Percentiles rank a stretch among this genome's conserved stretches.
phyloP scores from a whole-genome alignment of 331 rosid species.

The Pyrus hybrid region DNA sequence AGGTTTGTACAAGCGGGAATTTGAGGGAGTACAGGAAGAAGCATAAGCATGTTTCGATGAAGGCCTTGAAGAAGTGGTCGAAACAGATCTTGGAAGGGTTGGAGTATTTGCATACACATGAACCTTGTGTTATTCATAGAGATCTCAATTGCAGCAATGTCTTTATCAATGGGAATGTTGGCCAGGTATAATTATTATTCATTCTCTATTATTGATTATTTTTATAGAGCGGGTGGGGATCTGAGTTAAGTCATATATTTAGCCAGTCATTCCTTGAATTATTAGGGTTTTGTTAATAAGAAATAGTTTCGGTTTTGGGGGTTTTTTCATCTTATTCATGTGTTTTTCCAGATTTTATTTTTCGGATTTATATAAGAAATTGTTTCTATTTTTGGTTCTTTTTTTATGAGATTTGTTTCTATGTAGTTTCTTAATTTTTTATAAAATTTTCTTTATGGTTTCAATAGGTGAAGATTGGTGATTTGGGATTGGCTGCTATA shows the following conservation, averaged over 20 bases:
- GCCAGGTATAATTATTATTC: slow-evolving; percentile 36
- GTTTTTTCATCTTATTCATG: neutral
- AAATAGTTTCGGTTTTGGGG: neutral
- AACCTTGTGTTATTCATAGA: slow-evolving; percentile 77
- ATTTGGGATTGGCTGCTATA: slow-evolving; percentile 69
- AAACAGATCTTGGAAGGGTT: slow-evolving; percentile 61
- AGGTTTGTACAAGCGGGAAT: slow-evolving; percentile 72
- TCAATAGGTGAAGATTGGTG: slow-evolving; percentile 73
- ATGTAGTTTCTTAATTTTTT: neutral
- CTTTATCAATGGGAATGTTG: slow-evolving; percentile 72
- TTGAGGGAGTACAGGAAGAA: slow-evolving; percentile 61
- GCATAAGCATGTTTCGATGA: slow-evolving; percentile 63
- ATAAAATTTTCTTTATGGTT: neutral
- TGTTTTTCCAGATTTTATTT: no score
- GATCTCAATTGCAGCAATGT: slow-evolving; percentile 86
- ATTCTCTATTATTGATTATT: no score
- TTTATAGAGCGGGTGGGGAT: neutral
- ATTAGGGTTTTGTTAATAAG: neutral
- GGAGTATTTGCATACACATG: slow-evolving; percentile 62
- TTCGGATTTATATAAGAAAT: neutral
- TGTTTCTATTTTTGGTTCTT: neutral
- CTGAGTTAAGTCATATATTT: neutral
- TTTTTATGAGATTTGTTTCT: neutral
- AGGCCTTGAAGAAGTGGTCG: slow-evolving; percentile 73
- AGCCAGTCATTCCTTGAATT: neutral